Conservation (phyloP, 257 asterid species). For the Solanum arcanum region DNA sequence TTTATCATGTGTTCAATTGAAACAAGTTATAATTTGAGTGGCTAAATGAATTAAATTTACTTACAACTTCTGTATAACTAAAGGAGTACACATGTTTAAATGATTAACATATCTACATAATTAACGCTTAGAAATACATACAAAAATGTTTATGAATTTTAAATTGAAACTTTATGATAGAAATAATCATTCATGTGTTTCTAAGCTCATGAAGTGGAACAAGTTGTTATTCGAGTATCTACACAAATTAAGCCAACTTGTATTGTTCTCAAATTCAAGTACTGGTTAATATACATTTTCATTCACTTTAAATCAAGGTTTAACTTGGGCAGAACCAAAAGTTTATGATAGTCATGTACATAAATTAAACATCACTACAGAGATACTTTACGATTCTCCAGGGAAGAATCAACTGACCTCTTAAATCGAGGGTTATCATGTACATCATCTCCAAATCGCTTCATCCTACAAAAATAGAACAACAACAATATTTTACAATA, state of each 20-base stretch:
- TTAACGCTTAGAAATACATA: not conserved
- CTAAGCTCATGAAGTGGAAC: not conserved
- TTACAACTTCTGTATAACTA: not conserved
- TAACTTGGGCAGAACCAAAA: too few relatives aligned
- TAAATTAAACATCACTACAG: too few relatives aligned
- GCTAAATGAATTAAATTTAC: not conserved
- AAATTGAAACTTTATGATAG: too few relatives aligned
- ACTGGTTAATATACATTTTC: too few relatives aligned
- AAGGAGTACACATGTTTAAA: not conserved
- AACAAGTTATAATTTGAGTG: not conserved
- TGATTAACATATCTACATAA: not conserved
- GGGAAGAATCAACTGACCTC: conserved; percentile 29
- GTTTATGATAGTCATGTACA: too few relatives aligned
- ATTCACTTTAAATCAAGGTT: too few relatives aligned
- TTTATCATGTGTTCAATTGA: not conserved
- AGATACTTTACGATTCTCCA: too few relatives aligned
- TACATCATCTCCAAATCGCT: conserved; percentile 63
- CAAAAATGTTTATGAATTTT: too few relatives aligned
- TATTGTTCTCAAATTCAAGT: too few relatives aligned
- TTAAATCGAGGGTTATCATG: conserved; percentile 21
- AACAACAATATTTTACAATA: not conserved
- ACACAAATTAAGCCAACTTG: too few relatives aligned
- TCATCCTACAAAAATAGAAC: conserved; percentile 41
- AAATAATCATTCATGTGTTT: not conserved
- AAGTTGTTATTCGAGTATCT: too few relatives aligned